These are phyloP conservation scores for Digitaria exilis DNA, from an alignment of 202 grass and related monocot genomes.

Conservation along the genomic window DNA sequence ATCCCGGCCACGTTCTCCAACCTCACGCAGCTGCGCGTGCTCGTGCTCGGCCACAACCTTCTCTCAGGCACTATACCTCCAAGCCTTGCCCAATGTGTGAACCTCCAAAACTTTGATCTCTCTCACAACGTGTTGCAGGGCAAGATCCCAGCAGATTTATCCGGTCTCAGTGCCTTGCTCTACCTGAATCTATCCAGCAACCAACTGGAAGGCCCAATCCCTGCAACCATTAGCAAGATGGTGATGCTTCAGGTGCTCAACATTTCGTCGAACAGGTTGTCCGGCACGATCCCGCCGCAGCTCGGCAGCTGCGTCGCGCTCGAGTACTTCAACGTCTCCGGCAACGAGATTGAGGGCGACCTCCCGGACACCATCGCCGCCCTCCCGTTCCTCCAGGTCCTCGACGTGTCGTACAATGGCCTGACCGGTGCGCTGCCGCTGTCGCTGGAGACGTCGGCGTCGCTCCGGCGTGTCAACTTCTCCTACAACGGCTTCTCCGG, in stretches of 20 bases:
- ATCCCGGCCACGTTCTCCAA: conserved; percentile 62
- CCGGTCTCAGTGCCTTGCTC: conserved; percentile 52
- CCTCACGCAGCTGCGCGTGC: conserved; percentile 73
- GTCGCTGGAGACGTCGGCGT: conserved; percentile 48
- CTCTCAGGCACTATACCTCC: conserved; percentile 68
- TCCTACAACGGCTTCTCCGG: conserved; percentile 86
- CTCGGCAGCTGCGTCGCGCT: conserved; percentile 72
- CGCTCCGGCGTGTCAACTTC: conserved; percentile 55
- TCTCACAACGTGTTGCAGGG: conserved; percentile 69
- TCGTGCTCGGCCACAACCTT: conserved; percentile 63
- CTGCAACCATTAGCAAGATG: conserved; percentile 71
- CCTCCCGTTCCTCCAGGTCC: conserved; percentile 69
- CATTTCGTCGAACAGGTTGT: conserved; percentile 75
- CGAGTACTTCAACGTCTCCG: conserved; percentile 70
- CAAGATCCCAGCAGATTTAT: conserved; percentile 58
- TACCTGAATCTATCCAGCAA: conserved; percentile 80
- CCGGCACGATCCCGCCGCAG: conserved; percentile 58
- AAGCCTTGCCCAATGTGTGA: conserved; percentile 59
- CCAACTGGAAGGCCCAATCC: conserved; percentile 64
- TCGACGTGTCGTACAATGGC: conserved; percentile 72
- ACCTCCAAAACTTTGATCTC: conserved; percentile 83
- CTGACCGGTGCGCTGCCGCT: conserved; percentile 49
- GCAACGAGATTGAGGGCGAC: conserved; percentile 58
- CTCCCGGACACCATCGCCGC: conserved; percentile 60
- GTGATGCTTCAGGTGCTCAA: conserved; percentile 73